Evolutionary conservation across 2,329 filamentous ascomycete genomes (phyloP).

Genomic region (Colletotrichum chrysophilum): DNA sequence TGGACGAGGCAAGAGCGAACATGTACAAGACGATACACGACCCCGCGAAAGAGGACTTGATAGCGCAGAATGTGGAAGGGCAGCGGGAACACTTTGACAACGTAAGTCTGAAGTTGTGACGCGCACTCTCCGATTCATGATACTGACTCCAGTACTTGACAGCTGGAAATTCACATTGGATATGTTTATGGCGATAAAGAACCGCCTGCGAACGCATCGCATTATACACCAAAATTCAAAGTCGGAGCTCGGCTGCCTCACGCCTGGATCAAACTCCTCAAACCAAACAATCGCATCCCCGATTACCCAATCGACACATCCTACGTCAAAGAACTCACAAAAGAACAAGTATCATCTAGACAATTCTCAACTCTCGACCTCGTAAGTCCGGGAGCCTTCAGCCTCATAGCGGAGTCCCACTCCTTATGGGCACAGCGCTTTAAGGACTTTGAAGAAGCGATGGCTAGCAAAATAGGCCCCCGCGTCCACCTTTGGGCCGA

Average conservation of each 20-base stretch:
- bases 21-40: slow-evolving; percentile 33
- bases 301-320: slow-evolving; percentile 34
- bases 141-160: background rate
- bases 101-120: background rate
- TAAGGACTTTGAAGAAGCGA: background rate
- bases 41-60: slow-evolving; percentile 30
- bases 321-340: slow-evolving; percentile 36
- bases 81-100: slow-evolving; percentile 49
- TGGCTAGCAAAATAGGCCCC: background rate
- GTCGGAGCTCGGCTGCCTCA: slow-evolving; percentile 45
- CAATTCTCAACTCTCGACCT: slow-evolving; percentile 42
- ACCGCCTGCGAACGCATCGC: slow-evolving; percentile 39
- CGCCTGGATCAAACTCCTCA: slow-evolving; percentile 35
- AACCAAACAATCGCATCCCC: background rate
- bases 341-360: slow-evolving; percentile 26
- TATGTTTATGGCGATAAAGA: slow-evolving; percentile 42
- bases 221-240: slow-evolving; percentile 39
- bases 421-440: background rate
- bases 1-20: slow-evolving; percentile 32
- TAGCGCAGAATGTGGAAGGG: slow-evolving; percentile 36
- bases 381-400: slow-evolving; percentile 11
- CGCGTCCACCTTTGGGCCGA: background rate
- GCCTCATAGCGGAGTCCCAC: background rate
- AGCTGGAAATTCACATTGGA: slow-evolving; percentile 47
- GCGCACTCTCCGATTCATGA: rapidly evolving